Base-by-base conservation (phyloP, 2,329 filamentous ascomycete species). In the Colletotrichum salicis region DNA sequence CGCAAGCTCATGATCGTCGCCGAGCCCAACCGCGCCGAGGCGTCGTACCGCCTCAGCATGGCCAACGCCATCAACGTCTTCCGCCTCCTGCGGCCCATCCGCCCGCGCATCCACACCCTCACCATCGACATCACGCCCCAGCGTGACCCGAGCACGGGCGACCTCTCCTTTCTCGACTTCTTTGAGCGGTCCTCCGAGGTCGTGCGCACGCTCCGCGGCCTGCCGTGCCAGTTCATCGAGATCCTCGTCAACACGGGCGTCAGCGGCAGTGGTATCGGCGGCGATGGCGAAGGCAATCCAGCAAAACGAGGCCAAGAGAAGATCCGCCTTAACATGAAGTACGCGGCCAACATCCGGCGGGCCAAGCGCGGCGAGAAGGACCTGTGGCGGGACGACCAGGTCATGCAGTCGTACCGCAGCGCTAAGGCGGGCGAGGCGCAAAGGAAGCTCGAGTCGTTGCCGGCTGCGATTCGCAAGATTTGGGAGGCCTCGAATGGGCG, bases 1-100 rank as follows among this genome's bases (percentile, higher is more conserved):
- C 82, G 85, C 2, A 77, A 80, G 57, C 75, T 87, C 62, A 77
- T 77, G 63, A 78, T 89, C 52, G 80, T 83, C 51, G 80, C 87
- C 1, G 83, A 87, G 63, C 74, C 77, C 8, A 86, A 83, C 70
- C 82, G 85, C 5, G 81, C 78, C 3, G 73, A 70, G 1, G 51
- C 8, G 12, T 55, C 71, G 12, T 77, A 80, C 70, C 70, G 76
- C 59, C 54, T 59, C 33, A 74, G 64, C 61, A 78, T 86, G 78
- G 78, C 79, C 1, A 66, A 75, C 3, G 83, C 84, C 8, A 79
- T 86, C 41, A 67, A 76, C 33, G 76, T 80, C 60, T 86, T 86
- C 73, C 52, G 54, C 37, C 55, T 62, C 27, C 71, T 74, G n/a
- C 41, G 48, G 41, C 70, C 72, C 19, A 57, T 76, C 8, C 76